Evolutionary conservation across 768 basidiomycete genomes (phyloP), one percentile per base, ranked within the genome.

Genomic region (Rhodotorula graminis): DNA sequence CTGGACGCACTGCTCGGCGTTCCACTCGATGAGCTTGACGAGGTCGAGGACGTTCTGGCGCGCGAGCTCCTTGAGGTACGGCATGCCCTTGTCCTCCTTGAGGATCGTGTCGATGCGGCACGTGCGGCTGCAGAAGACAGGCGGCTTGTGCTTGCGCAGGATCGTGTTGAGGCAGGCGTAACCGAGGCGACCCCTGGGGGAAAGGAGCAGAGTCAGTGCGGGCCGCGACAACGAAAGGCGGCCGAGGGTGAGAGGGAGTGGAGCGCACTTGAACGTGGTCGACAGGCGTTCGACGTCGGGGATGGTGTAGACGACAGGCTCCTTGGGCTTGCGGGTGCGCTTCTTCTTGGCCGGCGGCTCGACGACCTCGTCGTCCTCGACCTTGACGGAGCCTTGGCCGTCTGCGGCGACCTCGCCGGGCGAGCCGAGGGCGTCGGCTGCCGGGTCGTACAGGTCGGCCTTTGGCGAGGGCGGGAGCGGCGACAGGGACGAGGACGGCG

Each of bases 131-230:
- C 92, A 93, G 78, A 95, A 95, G 21, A 93, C 83, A 0, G 87
- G 83, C 9, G 92, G 91, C 74, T 88, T 91, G 71, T 82, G 84
- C 44, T 83, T 87, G 57, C 93, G 85, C 21, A 95, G 81, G 25
- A 96, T 83, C 0, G 93, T 93, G 77, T 93, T 93, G 61, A 93
- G 80, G 78, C 92, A 93, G 6, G 92, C 92, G 79, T 93, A 37
- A 23, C 71, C 71, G 59, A 72, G 71, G 8, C 71, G 71, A 27
- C 71, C 47, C 18, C 37, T 59, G 21, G 33, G 16, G 27, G 44
- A 42, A 33, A 15, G n/a, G 23, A 3, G 11, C 6, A 44, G 50
- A 42, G 61, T 57, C 56, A 71, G 60, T 52, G 29, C 23, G 42
- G 5, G 27, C 19, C 23, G 8, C 16, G 15, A 18, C 31, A 37